Evolutionary conservation across 495 filamentous ascomycete species (phyloP).

Genomic region (Hypoxylon rickii): DNA sequence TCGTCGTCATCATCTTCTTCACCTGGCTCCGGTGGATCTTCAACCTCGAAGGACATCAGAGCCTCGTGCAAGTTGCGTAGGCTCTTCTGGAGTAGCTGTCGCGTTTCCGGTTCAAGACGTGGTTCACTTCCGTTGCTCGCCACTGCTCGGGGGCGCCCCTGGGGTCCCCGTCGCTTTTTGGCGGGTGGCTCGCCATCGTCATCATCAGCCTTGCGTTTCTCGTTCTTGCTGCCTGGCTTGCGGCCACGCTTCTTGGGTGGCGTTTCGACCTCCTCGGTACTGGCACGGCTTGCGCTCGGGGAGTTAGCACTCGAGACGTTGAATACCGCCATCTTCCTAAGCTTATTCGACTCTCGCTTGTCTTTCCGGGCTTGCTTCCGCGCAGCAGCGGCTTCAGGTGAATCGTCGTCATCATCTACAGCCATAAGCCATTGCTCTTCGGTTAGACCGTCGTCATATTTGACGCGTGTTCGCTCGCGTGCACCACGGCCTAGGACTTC

Average conservation of each 20-base stretch:
- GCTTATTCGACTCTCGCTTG: conserved; percentile 73
- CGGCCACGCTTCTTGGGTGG: conserved; percentile 74
- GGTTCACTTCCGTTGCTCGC: conserved; percentile 36
- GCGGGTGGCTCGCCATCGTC: conserved; percentile 81
- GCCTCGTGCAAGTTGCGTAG: conserved; percentile 75
- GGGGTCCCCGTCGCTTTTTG: conserved; percentile 72
- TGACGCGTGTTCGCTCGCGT: conserved; percentile 88
- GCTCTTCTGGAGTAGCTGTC: conserved; percentile 71
- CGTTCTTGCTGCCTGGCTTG: conserved; percentile 69
- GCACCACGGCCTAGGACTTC: conserved; percentile 85
- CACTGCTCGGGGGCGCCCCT: conserved; percentile 65
- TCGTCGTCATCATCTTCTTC: conserved; percentile 58
- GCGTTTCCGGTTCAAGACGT: conserved; percentile 51
- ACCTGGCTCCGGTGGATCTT: conserved; percentile 55
- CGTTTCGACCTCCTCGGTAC: conserved; percentile 69
- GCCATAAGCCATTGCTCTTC: conserved; percentile 96
- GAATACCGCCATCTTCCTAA: conserved; percentile 57
- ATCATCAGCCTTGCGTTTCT: conserved; percentile 86
- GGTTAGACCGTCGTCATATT: conserved; percentile 96
- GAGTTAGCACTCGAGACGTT: conserved; percentile 66
- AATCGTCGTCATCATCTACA: conserved; percentile 94
- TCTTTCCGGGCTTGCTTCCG: conserved; percentile 85
- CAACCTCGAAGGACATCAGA: conserved; percentile 77
- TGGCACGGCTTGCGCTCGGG: conserved; percentile 75
- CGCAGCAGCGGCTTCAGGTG: conserved; percentile 88